phyloP scores from a whole-genome alignment of 2,329 filamentous ascomycete species.

The Ceratocystis smalleyi region DNA sequence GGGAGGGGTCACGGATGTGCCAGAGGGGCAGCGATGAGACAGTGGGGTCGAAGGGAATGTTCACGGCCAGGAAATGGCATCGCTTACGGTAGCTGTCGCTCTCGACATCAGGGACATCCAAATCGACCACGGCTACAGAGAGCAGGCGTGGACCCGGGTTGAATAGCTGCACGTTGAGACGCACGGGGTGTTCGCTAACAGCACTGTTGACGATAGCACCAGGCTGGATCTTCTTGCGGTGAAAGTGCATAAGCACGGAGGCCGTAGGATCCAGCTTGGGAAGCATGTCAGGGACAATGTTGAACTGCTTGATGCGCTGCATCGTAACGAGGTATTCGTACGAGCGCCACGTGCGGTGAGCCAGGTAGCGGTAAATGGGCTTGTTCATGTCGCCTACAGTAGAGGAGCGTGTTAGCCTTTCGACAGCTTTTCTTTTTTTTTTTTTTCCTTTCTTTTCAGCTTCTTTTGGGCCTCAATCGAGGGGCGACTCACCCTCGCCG shows the following conservation, averaged over 20 bases:
- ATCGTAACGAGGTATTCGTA: conserved; percentile 65
- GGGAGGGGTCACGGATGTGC: conserved; percentile 41
- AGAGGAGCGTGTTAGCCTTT: not conserved
- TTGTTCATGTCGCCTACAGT: conserved; percentile 77
- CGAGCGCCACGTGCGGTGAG: conserved; percentile 71
- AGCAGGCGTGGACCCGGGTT: conserved; percentile 67
- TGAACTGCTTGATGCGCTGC: conserved; percentile 77
- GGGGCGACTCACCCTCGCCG: conserved; percentile 50
- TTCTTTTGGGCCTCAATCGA: no score
- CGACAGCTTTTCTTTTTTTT: conserved; percentile 17
- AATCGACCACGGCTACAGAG: conserved; percentile 71
- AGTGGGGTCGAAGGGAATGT: conserved; percentile 38
- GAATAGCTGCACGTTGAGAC: conserved; percentile 72
- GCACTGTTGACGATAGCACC: conserved; percentile 64
- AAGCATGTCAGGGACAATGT: conserved; percentile 75
- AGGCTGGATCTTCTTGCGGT: conserved; percentile 50
- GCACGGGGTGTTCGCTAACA: conserved; percentile 57
- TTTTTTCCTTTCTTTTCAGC: no score
- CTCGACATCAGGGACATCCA: conserved; percentile 71
- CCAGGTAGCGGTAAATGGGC: conserved; percentile 84
- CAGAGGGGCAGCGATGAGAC: conserved; percentile 49
- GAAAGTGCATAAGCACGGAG: conserved; percentile 72
- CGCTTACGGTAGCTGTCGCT: conserved; percentile 62
- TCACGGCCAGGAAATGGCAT: conserved; percentile 73
- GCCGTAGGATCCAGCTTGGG: conserved; percentile 61